A percentile compares a stretch with the other conserved stretches of the same genome.
Evolutionary conservation across 2,329 filamentous ascomycete species (phyloP).

Genomic region (Colletotrichum sp.): DNA sequence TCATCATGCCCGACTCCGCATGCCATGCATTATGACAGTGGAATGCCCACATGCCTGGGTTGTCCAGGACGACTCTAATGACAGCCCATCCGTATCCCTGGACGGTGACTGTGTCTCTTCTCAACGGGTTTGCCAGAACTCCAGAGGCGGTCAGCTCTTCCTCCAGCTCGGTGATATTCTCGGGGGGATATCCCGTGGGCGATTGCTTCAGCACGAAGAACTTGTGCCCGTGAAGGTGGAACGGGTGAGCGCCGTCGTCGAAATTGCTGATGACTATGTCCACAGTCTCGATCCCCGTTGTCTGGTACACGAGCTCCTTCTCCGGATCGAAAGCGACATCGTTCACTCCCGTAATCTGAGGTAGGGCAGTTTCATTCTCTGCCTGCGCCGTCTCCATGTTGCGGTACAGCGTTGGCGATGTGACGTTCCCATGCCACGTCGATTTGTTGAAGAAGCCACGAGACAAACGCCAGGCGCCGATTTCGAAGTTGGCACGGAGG

Average conservation of each 20-base stretch:
- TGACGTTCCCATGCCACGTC: slow-evolving; percentile 47
- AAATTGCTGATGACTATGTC: slow-evolving; percentile 36
- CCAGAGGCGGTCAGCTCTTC: slow-evolving; percentile 22
- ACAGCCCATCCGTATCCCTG: slow-evolving; percentile 60
- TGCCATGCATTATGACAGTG: slow-evolving; percentile 67
- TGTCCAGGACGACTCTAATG: slow-evolving; percentile 61
- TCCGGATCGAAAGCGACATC: slow-evolving; percentile 29
- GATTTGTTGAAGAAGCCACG: slow-evolving; percentile 61
- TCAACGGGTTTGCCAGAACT: slow-evolving; percentile 34
- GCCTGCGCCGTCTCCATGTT: slow-evolving; percentile 29
- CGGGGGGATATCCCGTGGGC: slow-evolving; percentile 37
- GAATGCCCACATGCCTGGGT: slow-evolving; percentile 62
- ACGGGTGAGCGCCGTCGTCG: slow-evolving; percentile 39
- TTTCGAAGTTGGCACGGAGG: slow-evolving; percentile 59
- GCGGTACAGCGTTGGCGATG: slow-evolving; percentile 39
- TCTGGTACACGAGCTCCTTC: slow-evolving; percentile 21
- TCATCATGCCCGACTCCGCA: slow-evolving; percentile 60
- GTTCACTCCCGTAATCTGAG: slow-evolving; percentile 30
- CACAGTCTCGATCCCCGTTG: slow-evolving; percentile 8
- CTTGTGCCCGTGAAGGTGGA: slow-evolving; percentile 65
- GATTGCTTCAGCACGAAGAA: slow-evolving; percentile 52
- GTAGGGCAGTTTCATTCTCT: neutral
- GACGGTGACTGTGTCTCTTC: slow-evolving; percentile 51
- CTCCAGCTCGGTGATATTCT: slow-evolving; percentile 23
- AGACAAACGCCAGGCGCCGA: slow-evolving; percentile 56